Base-by-base conservation (phyloP, 2,329 filamentous ascomycete genomes). In the Leptographium lundbergii region DNA sequence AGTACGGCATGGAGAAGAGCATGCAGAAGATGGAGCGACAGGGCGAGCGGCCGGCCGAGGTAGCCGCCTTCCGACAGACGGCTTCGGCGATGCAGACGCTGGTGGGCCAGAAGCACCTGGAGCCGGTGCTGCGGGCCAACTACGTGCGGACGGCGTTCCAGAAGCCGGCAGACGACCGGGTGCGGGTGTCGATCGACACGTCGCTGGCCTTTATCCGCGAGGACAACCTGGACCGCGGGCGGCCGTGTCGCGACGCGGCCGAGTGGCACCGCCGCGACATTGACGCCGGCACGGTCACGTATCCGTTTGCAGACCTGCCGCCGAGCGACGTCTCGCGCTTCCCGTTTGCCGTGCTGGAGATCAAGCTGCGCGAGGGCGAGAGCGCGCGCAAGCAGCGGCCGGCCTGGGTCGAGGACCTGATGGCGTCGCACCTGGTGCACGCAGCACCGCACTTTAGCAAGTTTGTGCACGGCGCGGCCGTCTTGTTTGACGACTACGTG, bases 131-230 rank as follows among this genome's bases (percentile, higher is more conserved):
- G 57, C 85, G 94, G 56, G 94, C 94, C 63, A 96, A 95, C 73
- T 97, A 97, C 71, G 88, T 86, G 47, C 88, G 94, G 62, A 95
- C 91, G 1, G 94, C 94, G 1, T 99, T 97, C 76, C 94, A 99
- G 72, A 96, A 96, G 65, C 94, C 94, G 6, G 84, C 89, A 17
- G 91, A 99, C 69, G 85, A 95, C 70, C 87, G 89, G 24, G 86
- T 99, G 54, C 85, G 94, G 58, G 89, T 99, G 66, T 91, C 91
- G 6, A 88, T 99, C 61, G 94, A 99, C 70, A 96, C 91, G 0
- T 85, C 95, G 65, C 78, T 99, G 36, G 91, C 90, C 27, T 87
- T 97, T 66, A 95, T 99, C 67, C 80, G 84, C 56, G 84, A 87
- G 68, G 84, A 87, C 66, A 81, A 87, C 2, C 78, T 99, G 56